Evolutionary conservation across 495 filamentous ascomycete genomes (phyloP).

Genomic region (Podospora bellae-mahoneyi): DNA sequence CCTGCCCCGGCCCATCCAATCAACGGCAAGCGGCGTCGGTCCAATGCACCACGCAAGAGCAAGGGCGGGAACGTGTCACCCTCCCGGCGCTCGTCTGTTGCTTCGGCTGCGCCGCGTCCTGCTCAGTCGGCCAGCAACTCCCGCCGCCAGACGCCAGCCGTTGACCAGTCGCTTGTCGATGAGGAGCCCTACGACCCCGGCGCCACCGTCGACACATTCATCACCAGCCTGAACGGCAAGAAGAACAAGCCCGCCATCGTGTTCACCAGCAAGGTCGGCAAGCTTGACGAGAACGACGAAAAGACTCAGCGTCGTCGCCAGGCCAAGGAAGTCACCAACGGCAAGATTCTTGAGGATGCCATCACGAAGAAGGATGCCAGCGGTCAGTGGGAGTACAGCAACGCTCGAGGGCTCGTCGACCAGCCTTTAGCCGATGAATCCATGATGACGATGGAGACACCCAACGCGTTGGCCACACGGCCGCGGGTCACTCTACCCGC

Average conservation of each 20-base stretch:
- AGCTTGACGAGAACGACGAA: slow-evolving; percentile 29
- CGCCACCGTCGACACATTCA: slow-evolving; percentile 28
- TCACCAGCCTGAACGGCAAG: slow-evolving; percentile 27
- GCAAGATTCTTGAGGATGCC: slow-evolving; percentile 3
- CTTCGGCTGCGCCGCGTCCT: slow-evolving; percentile 14
- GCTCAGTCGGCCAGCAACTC: slow-evolving; percentile 7
- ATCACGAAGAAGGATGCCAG: not conserved
- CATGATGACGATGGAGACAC: slow-evolving; percentile 9
- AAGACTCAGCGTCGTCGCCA: slow-evolving; percentile 28
- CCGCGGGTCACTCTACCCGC: slow-evolving; percentile 19
- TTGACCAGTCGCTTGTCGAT: slow-evolving; percentile 14
- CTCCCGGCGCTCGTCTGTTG: slow-evolving; percentile 23
- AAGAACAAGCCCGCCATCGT: slow-evolving; percentile 24
- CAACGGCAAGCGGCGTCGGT: slow-evolving; percentile 30
- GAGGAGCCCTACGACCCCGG: slow-evolving; percentile 34
- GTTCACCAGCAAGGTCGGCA: slow-evolving; percentile 33
- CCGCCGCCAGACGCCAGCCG: slow-evolving; percentile 20
- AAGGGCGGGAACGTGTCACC: slow-evolving; percentile 40
- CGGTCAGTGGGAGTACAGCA: slow-evolving; percentile 17
- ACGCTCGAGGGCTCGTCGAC: slow-evolving; percentile 9
- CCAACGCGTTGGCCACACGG: slow-evolving; percentile 13
- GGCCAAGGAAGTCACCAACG: slow-evolving; percentile 25
- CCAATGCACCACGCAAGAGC: slow-evolving; percentile 33
- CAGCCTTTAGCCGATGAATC: slow-evolving; percentile 1
- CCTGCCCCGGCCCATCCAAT: slow-evolving; percentile 30